Evolutionary conservation across 208 protist genomes (phyloP).

Genomic region (Blechomonas ayalai): DNA sequence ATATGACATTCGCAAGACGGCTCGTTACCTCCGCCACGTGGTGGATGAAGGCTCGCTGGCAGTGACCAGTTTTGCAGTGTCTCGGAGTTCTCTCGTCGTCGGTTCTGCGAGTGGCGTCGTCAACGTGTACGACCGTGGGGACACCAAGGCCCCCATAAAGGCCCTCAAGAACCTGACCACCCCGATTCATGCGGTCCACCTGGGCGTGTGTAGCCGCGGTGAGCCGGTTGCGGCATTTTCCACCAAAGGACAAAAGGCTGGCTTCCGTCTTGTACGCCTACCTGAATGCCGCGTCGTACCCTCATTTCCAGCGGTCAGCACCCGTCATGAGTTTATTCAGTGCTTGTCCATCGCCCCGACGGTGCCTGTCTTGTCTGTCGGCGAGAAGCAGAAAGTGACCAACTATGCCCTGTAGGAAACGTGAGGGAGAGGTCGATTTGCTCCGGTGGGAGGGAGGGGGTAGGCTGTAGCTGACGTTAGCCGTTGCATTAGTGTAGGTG

Average conservation of each 20-base stretch:
- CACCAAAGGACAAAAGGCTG: conserved; percentile 65
- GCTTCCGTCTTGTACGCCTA: conserved; percentile 64
- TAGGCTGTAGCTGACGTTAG: too few relatives aligned
- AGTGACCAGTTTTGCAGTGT: conserved; percentile 52
- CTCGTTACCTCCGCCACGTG: conserved; percentile 41
- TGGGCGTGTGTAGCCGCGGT: conserved; percentile 21
- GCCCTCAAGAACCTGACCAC: conserved; percentile 25
- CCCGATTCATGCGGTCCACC: conserved; percentile 7
- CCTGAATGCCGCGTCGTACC: conserved; percentile 66
- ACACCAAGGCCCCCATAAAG: conserved; percentile 11
- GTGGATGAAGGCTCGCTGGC: conserved; percentile 51
- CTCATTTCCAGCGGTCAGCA: conserved; percentile 62
- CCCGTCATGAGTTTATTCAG: conserved; percentile 70
- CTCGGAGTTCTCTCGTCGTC: conserved; percentile 27
- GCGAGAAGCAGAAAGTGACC: conserved; percentile 76
- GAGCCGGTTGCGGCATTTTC: conserved; percentile 54
- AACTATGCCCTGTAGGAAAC: conserved; percentile 73
- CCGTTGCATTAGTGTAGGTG: too few relatives aligned
- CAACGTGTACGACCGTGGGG: conserved; percentile 36
- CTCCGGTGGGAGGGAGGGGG: too few relatives aligned
- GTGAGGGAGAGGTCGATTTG: not conserved
- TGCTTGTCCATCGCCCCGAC: conserved; percentile 51
- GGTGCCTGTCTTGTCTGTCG: conserved; percentile 74
- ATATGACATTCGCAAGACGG: conserved; percentile 76
- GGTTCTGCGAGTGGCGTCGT: conserved; percentile 74